Conservation (phyloP, 179 eudicot species). For the Sideroxylon spinosum region DNA sequence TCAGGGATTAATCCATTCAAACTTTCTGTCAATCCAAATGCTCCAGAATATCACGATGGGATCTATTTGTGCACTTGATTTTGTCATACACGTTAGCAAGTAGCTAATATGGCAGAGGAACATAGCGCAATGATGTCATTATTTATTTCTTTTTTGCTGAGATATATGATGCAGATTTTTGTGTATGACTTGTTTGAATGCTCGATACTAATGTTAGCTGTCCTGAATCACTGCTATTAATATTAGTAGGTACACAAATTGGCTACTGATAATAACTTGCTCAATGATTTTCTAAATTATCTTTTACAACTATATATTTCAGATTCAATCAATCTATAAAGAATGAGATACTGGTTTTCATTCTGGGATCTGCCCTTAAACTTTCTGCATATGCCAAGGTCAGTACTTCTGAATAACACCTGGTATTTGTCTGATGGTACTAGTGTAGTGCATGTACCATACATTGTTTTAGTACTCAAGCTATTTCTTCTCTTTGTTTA, state of each 20-base stretch:
- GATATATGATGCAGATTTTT: background rate
- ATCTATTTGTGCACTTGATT: background rate
- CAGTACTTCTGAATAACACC: constrained; percentile 15
- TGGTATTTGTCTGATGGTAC: background rate
- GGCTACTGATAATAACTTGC: background rate
- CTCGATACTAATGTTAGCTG: constrained; percentile 5
- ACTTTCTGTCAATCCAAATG: background rate
- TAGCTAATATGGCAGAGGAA: background rate
- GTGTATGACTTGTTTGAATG: background rate
- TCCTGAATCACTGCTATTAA: constrained; percentile 6
- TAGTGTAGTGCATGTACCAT: background rate
- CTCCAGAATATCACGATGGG: background rate
- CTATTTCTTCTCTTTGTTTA: background rate
- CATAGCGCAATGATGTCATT: background rate
- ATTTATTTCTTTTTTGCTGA: too few relatives aligned
- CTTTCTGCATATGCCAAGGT: constrained; percentile 69
- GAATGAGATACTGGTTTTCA: constrained; percentile 46
- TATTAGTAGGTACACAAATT: background rate
- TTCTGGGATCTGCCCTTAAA: constrained; percentile 52
- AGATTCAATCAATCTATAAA: constrained; percentile 57
- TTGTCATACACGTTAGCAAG: background rate
- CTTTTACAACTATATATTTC: constrained; percentile 16
- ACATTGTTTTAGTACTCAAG: background rate
- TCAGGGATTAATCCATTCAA: background rate
- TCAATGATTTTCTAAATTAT: background rate